Base-by-base conservation (phyloP, 768 basidiomycete species). In the Tubosaeta sp. region DNA sequence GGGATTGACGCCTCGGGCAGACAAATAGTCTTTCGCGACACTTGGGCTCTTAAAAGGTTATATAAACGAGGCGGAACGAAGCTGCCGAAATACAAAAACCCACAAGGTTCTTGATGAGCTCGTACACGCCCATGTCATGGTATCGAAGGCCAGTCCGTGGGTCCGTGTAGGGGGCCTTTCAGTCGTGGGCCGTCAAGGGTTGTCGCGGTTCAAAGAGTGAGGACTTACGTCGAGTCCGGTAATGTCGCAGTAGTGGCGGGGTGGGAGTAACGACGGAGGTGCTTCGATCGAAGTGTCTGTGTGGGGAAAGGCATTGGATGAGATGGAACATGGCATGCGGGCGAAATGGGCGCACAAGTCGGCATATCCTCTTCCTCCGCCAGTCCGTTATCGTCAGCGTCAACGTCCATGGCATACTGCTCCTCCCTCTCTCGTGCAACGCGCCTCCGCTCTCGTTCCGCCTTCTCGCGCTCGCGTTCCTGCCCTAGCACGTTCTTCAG, bases 91-190 rank as follows among this genome's bases (percentile, higher is more conserved):
- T n/a, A 1, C 24, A 16, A 24, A n/a, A 19, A 58, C 76, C 53
- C 44, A 89, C 90, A 61, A 93, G 69, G 44, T 79, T 76, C 63
- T 87, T 88, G 56, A 92, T 81, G 25, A 90, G 71, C 42, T 90
- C 87, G 62, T 90, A 92, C n/a, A 92, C 80, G 54, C 82, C 87
- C 73, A 87, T 90, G 73, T 92, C 86, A 54, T 92, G 86, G 63
- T 87, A 92, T 4, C 90, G 78, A 10, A 93, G 72, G 1, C 84
- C 83, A 0, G 89, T 90, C 2, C 81, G 79, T 6, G 90, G 90
- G 57, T 93, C 87, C 0, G 87, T 91, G 57, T 92, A 92, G 1
- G 86, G 87, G 0, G 87, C 89, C 88, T 89, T 44, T 29, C 13
- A 24, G 25, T 3, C 12, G 32, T 4, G 6, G 14, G 6, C 16